Evolutionary conservation across 495 filamentous ascomycete species (phyloP), one percentile per base, ranked within the genome.

Genomic region (Darksidea phi): DNA sequence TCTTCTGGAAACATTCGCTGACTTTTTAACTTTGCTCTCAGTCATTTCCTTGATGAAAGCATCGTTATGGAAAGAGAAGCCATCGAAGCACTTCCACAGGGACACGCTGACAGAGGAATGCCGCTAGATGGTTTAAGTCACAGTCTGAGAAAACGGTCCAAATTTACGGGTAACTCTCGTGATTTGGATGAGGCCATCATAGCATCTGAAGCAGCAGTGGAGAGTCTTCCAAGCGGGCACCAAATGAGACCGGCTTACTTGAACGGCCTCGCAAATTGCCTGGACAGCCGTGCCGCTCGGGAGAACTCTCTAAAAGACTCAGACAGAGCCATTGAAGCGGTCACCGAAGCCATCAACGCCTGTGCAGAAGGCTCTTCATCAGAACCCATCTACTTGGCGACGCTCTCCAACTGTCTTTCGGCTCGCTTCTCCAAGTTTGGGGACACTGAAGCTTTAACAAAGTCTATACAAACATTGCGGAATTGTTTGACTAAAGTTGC

Each of bases 121-220:
- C 10, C 32, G 20, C 20, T 54, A 18, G 50, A 54, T 24, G 50
- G 50, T 6, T 23, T 54, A 11, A 54, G 50, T 18, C 7, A 54
- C 21, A 8, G 6, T 4, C 50, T 54, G 13, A 37, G 25, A 11
- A 5, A 37, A 13, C 24, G 50, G 11, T 37, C 4, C 34, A 54
- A 54, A 21, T 24, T 5, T 17, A 36, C 18, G 25, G 50, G 25
- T 6, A 36, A 41, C 21, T 54, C 32, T 15, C 50, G 38, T 11
- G 50, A 54, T 21, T 13, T 54, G n/a, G 32, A 54, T 4, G 50
- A 54, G 38, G 50, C 50, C 4, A 23, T 54, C 25, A 18, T 11
- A 23, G 50, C 50, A n/a, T 54, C 50, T 10, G 50, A 54, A 54
- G 32, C 32, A 11, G 50, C 50, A 6, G 50, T 54, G 12, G 26